Base-by-base conservation (phyloP, 2,329 filamentous ascomycete genomes). In the Sphaerostilbella broomeana region DNA sequence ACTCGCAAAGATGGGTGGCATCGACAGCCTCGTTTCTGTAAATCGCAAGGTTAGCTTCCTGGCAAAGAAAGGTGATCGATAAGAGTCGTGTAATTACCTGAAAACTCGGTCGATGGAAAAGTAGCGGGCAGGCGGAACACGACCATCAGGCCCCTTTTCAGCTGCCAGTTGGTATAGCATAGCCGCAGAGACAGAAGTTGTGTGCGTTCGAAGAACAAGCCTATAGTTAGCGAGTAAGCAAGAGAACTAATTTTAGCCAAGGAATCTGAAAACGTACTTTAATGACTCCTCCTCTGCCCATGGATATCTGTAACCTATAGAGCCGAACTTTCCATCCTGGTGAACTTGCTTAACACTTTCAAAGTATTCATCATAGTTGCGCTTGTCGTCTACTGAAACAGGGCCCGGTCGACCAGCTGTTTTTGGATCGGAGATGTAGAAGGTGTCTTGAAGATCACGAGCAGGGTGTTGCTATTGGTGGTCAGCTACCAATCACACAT, bases 71-170 rank as follows among this genome's bases (percentile, higher is more conserved):
- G 13, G n/a, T n/a, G n/a, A n/a, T n/a, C n/a, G n/a, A 8, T 5
- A 13, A 5, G 5, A 19, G 6, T 6, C 6, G 15, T 34, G 4
- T 19, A 25, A 15, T 35, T 21, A 44, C 42, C 87, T 80, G 81
- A 98, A 98, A 45, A 98, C 92, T 39, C 92, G 81, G 65, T 98
- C 92, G 60, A 98, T 98, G 46, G 87, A 95, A 72, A 98, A 98
- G 71, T 95, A 97, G 46, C 89, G 81, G n/a, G 87, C 88, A 24
- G 78, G 74, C 12, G 73, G 75, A 32, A 75, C 73, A 37, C 70
- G 68, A 32, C 77, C 77, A 52, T 80, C 75, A 5, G 86, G 85
- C 11, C 86, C 83, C 44, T 86, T 88, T 58, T 84, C 76, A 41
- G 83, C 77, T 19, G 92, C 88, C 37, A 98, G 76, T 58, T 88